phyloP scores from a whole-genome alignment of 495 filamentous ascomycete species.

The Podospora comata region DNA sequence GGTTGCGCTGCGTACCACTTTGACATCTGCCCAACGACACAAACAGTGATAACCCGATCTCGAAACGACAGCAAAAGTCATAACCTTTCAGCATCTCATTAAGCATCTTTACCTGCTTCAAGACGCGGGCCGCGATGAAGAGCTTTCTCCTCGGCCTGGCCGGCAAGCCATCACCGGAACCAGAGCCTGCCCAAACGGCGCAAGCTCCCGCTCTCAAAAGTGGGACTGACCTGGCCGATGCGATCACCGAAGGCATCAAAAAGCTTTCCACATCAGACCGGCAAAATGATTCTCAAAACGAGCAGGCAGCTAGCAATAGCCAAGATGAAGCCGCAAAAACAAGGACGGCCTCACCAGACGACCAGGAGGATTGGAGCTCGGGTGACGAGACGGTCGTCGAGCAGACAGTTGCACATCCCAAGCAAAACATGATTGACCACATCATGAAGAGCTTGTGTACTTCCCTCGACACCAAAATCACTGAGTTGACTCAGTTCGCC shows the following conservation, averaged over 20 bases:
- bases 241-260: constrained; percentile 1
- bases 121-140: neutral
- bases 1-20: neutral
- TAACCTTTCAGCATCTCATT: neutral
- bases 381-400: constrained; percentile 4
- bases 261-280: neutral
- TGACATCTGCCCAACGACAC: neutral
- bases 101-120: neutral
- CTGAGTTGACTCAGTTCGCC: neutral
- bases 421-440: constrained; percentile 21
- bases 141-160: neutral
- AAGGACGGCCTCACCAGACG: neutral
- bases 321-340: constrained; percentile 1
- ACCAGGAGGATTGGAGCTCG: constrained; percentile 2
- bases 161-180: neutral
- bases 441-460: constrained; percentile 29
- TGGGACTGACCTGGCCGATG: neutral
- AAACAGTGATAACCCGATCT: neutral
- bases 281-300: neutral
- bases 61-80: neutral
- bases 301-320: neutral
- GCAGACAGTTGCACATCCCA: neutral
- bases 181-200: neutral
- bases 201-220: neutral
- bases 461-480: constrained; percentile 25